Evolutionary conservation across 139 green algal species (phyloP), one percentile per base, ranked within the genome.

Genomic region (Volvox reticuliferus): DNA sequence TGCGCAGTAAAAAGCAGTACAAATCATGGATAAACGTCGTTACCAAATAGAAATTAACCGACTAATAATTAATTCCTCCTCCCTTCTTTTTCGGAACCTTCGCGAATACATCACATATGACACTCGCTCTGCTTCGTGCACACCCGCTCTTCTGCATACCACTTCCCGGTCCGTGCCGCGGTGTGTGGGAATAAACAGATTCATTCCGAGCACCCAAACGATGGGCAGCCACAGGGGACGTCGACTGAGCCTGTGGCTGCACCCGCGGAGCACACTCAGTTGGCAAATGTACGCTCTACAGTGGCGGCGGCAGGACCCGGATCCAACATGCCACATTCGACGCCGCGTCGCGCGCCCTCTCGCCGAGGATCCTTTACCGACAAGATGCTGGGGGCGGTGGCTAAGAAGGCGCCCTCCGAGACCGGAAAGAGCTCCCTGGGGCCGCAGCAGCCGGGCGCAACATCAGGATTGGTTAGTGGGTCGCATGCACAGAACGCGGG

Each of bases 341-440:
- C 65, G 26, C 67, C 85, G 0, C 85, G 85, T 68, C 85, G 85
- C 37, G 85, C 85, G 19, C 85, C 85, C 28, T 89, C 85, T 12
- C 85, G 85, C 68, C 85, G 85, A 30, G 85, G 85, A n/a, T 89
- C 85, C 19, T 89, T 89, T 68, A 89, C 85, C 3, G 85, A 89
- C 44, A 89, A 89, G 85, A 89, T 89, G 85, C 85, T 89, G 12
- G 82, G 82, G 17, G 28, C 26, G 35, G 76, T n/a, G 18, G 36
- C n/a, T 22, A 89, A 89, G 83, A 89, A 89, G 83, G 17, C 83
- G 22, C 83, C 67, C 69, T 69, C 33, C 3, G 85, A 89, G 3
- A 82, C 69, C 13, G 85, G 69, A 19, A 82, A 71, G 69, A 89
- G 85, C 69, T 32, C n/a, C 1, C 85, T 89, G 85, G 85, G 69